Percentiles rank a stretch among this genome's conserved stretches.
Evolutionary conservation across 805 yeast genomes (phyloP).

Genomic region (Monosporozyma yasuniensis): DNA sequence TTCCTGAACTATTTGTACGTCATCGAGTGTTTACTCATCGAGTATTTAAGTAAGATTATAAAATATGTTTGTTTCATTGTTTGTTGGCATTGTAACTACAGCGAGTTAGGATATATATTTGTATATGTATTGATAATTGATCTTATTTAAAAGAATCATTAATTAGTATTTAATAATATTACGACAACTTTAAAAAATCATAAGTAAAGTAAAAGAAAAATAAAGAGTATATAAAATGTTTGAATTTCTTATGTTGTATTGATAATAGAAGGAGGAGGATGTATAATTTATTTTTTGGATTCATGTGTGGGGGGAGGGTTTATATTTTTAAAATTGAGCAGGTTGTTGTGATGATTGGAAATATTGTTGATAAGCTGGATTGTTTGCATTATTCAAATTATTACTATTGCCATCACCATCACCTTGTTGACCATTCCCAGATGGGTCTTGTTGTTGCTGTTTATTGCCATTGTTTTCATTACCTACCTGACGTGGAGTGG

Average conservation of each 20-base stretch:
- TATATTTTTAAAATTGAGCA: conserved; percentile 35
- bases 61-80: too few species aligned
- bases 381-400: conserved; percentile 34
- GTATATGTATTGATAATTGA: too few species aligned
- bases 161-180: not conserved
- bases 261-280: not conserved
- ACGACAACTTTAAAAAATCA: not conserved
- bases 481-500: not conserved
- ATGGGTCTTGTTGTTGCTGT: not conserved
- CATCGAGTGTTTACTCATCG: too few species aligned
- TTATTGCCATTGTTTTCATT: conserved; percentile 33
- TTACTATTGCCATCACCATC: not conserved
- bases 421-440: not conserved
- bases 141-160: too few species aligned
- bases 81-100: too few species aligned
- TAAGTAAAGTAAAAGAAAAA: not conserved
- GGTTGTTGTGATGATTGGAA: conserved; percentile 48
- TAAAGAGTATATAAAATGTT: not conserved
- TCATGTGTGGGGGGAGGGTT: not conserved
- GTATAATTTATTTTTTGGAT: not conserved
- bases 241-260: not conserved
- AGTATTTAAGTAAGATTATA: too few species aligned
- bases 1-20: too few species aligned
- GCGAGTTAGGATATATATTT: too few species aligned
- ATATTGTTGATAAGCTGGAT: conserved; percentile 55